Evolutionary conservation across 2,329 filamentous ascomycete species (phyloP).

Genomic region (Reticulascus tulasneorum): DNA sequence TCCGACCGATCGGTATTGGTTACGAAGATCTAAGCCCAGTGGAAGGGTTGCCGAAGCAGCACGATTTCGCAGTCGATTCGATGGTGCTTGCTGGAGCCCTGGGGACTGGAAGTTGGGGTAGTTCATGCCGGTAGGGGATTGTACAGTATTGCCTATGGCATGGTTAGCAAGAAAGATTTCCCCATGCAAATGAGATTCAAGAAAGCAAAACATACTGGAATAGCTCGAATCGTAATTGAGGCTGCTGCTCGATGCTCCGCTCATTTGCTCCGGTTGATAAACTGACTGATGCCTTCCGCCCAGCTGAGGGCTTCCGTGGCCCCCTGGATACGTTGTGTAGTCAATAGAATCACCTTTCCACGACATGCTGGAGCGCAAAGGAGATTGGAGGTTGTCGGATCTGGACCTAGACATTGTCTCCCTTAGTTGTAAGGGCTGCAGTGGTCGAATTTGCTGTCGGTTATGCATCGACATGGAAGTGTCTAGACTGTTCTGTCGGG

Average conservation of each 20-base stretch:
- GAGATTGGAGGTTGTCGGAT: slow-evolving; percentile 55
- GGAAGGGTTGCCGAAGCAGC: slow-evolving; percentile 46
- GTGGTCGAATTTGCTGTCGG: slow-evolving; percentile 43
- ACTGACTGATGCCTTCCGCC: slow-evolving; percentile 43
- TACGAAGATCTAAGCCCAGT: slow-evolving; percentile 40
- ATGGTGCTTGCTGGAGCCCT: slow-evolving; percentile 37
- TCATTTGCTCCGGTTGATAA: slow-evolving; percentile 47
- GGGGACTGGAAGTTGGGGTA: slow-evolving; percentile 41
- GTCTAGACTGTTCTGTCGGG: slow-evolving; percentile 44
- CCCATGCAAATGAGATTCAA: neutral
- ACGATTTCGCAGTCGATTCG: slow-evolving; percentile 43
- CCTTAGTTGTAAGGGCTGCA: slow-evolving; percentile 56
- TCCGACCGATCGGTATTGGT: slow-evolving; percentile 36
- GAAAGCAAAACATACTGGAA: slow-evolving; percentile 37
- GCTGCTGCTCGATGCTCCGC: slow-evolving; percentile 33
- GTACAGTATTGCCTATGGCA: slow-evolving; percentile 41
- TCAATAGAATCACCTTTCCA: slow-evolving; percentile 60
- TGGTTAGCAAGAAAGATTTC: slow-evolving; percentile 10
- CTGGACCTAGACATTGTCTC: slow-evolving; percentile 55
- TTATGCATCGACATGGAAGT: slow-evolving; percentile 33
- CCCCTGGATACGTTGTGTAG: slow-evolving; percentile 48
- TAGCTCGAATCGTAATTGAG: slow-evolving; percentile 50
- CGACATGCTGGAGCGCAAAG: slow-evolving; percentile 56
- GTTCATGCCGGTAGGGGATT: slow-evolving; percentile 46
- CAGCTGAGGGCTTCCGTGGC: slow-evolving; percentile 42